Base-by-base conservation (phyloP, 352 stramenopile genomes). In the Phytophthora pisi region DNA sequence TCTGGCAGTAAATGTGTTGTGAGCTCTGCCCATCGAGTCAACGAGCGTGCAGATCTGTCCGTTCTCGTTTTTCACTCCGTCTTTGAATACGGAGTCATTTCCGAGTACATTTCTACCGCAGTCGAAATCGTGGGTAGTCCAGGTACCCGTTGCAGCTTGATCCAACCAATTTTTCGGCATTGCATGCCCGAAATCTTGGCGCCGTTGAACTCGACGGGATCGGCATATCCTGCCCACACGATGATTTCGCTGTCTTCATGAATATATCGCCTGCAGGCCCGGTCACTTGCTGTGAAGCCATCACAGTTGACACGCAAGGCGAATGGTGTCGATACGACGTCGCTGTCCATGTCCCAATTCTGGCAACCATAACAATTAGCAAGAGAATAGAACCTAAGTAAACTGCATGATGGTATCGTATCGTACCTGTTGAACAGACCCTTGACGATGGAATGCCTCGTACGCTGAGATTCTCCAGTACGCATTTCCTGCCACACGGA, bases 91-190 rank as follows among this genome's bases (percentile, higher is more conserved):
- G 7, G 79, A 81, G 66, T 67, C 36, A 78, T 79, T 40, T 79
- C 75, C 15, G 77, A 77, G 56, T 68, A 82, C 55, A 75, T 83
- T 67, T 88, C 77, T 51, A 88, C 69, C 16, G 60, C 69, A 8
- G 77, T 75, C 8, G 28, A 40, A 6, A 3, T 26, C 13, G 24
- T 9, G 46, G 16, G 13, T 40, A 51, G 42, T 28, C 20, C n/a
- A 47, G 31, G 9, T 23, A 13, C 28, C 26, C 55, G 51, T 16
- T 51, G 61, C 10, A 74, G 28, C 50, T 66, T 51, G 15, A 69
- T 60, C 66, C 67, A 81, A 2, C 66, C 66, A 6, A 67, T 64
- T 52, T 77, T 67, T 40, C 59, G 52, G 49, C 73, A 78, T 28
- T 74, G 74, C 50, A 79, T 49, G 0, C 72, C 72, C 31, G 36